These are phyloP conservation scores for Alternaria gansuensis DNA, from an alignment of 2,329 filamentous ascomycete genomes.

Conservation along the genomic window DNA sequence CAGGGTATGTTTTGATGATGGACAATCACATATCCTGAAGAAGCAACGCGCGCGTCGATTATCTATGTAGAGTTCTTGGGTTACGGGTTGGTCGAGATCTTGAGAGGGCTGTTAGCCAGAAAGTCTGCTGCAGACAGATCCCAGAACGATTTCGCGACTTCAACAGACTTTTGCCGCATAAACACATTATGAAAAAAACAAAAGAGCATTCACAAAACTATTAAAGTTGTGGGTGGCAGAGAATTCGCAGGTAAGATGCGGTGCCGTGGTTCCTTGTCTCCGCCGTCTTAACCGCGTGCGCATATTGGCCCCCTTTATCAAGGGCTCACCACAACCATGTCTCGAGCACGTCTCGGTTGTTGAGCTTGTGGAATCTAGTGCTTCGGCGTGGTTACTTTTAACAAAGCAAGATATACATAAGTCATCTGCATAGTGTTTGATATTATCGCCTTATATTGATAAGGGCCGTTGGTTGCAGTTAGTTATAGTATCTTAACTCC, in stretches of 20 bases:
- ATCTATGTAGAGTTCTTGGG: not conserved
- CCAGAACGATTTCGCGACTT: not conserved
- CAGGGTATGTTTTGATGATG: not conserved
- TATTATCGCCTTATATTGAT: too few species aligned
- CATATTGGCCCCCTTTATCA: too few species aligned
- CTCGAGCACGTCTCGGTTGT: too few species aligned
- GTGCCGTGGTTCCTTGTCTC: not conserved
- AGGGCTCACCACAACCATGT: not conserved
- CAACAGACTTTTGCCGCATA: not conserved
- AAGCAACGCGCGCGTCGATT: not conserved
- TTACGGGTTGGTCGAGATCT: not conserved
- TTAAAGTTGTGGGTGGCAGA: not conserved
- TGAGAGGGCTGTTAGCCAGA: not conserved
- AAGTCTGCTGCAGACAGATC: not conserved
- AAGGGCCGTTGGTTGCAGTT: too few species aligned
- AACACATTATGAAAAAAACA: not conserved
- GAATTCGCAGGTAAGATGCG: not conserved
- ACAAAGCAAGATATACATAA: too few species aligned
- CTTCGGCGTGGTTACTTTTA: too few species aligned
- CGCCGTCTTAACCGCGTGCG: too few species aligned
- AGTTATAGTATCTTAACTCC: too few species aligned
- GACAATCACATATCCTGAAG: not conserved
- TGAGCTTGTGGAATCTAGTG: too few species aligned
- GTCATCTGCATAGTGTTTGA: too few species aligned
- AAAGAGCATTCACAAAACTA: not conserved